Evolutionary conservation across 192 early-diverging fungal genomes (phyloP).

Genomic region (Backusella tarrabulga): DNA sequence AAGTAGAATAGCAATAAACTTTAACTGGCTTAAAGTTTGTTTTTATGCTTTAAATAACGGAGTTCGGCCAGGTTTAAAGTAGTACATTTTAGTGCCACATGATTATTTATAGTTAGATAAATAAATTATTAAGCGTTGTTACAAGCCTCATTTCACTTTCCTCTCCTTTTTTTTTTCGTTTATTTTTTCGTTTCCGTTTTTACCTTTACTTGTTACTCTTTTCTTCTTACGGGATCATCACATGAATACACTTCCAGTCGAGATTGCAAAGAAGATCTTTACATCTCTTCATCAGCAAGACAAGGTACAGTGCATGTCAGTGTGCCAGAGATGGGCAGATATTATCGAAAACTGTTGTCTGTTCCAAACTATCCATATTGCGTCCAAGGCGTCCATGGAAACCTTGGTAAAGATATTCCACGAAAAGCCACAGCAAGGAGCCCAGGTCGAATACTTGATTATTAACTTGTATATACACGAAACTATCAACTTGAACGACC

Average conservation of each 20-base stretch:
- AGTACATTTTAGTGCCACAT: background rate
- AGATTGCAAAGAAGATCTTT: background rate
- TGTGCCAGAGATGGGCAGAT: background rate
- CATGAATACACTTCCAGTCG: background rate
- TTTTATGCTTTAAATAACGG: no score
- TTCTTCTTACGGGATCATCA: background rate
- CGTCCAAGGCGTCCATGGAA: background rate
- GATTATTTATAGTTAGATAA: background rate
- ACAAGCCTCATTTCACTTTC: background rate
- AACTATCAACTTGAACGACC: background rate
- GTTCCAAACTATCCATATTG: background rate
- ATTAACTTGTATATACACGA: background rate
- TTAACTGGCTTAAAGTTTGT: no score
- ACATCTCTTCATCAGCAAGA: background rate
- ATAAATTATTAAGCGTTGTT: background rate
- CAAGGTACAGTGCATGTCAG: background rate
- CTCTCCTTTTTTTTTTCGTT: background rate
- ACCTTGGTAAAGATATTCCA: background rate
- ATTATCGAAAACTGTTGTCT: background rate
- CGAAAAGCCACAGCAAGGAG: background rate
- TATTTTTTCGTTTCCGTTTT: background rate
- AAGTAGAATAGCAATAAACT: no score
- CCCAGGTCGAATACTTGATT: background rate
- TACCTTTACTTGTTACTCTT: background rate
- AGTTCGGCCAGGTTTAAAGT: no score